Conservation (phyloP, 768 basidiomycete genomes). For the Pulveroboletus ravenelii region DNA sequence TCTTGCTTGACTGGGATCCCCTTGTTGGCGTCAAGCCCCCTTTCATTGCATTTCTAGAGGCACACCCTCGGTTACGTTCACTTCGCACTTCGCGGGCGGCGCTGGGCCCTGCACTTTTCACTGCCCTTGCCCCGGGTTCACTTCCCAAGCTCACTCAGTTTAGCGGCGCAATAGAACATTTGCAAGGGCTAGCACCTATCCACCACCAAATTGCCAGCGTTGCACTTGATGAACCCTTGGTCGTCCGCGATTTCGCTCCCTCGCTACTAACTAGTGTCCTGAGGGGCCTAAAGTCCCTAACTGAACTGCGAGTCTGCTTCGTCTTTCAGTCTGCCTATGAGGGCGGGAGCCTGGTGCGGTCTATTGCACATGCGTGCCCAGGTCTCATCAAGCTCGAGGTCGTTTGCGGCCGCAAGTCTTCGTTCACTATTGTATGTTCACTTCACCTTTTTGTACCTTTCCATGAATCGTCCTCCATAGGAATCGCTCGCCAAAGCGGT, state of each 20-base stretch:
- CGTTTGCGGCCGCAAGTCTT: conserved; percentile 63
- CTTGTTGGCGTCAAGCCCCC: conserved; percentile 45
- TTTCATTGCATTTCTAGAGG: conserved; percentile 65
- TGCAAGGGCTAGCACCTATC: conserved; percentile 53
- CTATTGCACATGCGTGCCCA: conserved; percentile 63
- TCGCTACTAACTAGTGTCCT: conserved; percentile 58
- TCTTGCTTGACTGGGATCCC: conserved; percentile 53
- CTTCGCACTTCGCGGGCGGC: conserved; percentile 51
- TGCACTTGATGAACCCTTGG: conserved; percentile 60
- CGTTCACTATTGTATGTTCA: conserved; percentile 60
- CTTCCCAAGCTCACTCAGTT: conserved; percentile 54
- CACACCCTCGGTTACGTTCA: conserved; percentile 49
- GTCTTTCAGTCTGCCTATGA: conserved; percentile 72
- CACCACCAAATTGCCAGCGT: conserved; percentile 50
- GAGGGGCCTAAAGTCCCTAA: conserved; percentile 49
- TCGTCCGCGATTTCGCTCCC: conserved; percentile 63
- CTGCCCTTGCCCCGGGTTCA: conserved; percentile 41
- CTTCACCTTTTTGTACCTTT: background rate
- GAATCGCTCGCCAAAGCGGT: conserved; percentile 54
- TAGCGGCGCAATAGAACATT: conserved; percentile 61
- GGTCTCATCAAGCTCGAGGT: conserved; percentile 59
- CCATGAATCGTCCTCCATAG: conserved; percentile 7
- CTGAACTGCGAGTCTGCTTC: conserved; percentile 59
- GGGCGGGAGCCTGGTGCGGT: conserved; percentile 62
- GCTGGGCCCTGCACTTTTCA: conserved; percentile 50